Evolutionary conservation across 2,329 filamentous ascomycete genomes (phyloP), one percentile per base, ranked within the genome.

Genomic region (Neospermospora avenae): DNA sequence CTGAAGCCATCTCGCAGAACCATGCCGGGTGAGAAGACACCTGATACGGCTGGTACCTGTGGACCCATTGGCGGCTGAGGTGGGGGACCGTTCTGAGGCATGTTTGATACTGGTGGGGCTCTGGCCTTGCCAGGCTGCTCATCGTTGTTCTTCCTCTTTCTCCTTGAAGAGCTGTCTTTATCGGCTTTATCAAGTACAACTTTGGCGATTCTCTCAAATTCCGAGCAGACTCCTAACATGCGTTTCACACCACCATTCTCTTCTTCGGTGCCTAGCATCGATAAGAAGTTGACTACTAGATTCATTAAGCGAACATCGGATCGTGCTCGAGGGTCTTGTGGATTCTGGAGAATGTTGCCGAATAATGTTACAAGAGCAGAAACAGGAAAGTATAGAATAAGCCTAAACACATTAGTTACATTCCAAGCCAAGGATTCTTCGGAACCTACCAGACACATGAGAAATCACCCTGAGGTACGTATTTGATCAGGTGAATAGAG

Each of bases 311-410:
- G 89, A 16, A 95, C 86, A 73, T 99, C 95, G 0, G 92, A 92
- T 57, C 91, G 87, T 44, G 93, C 93, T 48, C 92, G 84, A 1
- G 89, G 86, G 71, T 99, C 95, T 60, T 93, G 85, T 0, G 95
- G 95, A 68, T 98, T 98, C 73, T 99, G 95, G 0, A 99, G 77
- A 49, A 98, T 96, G 70, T 98, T 97, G 61, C 93, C 93, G 70
- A 99, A 99, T 1, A 99, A 78, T 0, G 95, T 98, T 46, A 99
- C 92, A 4, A 98, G 83, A 1, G 95, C 90, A 0, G 95, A 96
- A 8, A 99, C 93, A 0, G 95, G 95, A 76, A 96, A 99, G 75
- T 99, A 99, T 11, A 98, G 79, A 66, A 97, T 91, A 71, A 99
- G 83, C 91, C 84, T 87, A 61, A 10, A 35, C 22, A 13, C 63